phyloP scores from a whole-genome alignment of 805 yeast species.

The Lachancea dasiensis region DNA sequence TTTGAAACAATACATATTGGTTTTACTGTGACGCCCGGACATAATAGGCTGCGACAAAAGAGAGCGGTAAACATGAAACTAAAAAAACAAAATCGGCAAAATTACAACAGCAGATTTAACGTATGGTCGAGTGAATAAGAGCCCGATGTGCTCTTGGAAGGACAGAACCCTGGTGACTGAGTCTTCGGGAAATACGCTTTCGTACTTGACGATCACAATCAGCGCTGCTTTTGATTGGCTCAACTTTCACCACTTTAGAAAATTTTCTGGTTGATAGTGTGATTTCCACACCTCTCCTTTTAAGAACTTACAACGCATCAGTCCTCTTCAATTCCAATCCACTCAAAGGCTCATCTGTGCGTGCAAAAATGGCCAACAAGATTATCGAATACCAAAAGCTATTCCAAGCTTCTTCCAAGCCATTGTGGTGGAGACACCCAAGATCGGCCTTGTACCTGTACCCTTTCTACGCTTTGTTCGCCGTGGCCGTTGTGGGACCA shows the following conservation, averaged over 20 bases:
- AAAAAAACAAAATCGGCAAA: no score
- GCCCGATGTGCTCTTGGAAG: no score
- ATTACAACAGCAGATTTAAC: no score
- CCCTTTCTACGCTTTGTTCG: constrained; percentile 73
- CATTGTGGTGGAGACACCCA: constrained; percentile 57
- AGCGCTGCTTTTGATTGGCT: constrained; percentile 4
- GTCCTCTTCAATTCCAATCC: neutral
- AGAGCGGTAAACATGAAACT: no score
- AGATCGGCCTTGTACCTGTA: constrained; percentile 64
- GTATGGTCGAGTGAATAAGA: no score
- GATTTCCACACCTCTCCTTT: neutral
- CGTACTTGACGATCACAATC: neutral
- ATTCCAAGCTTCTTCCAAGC: constrained; percentile 52
- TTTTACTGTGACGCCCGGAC: no score
- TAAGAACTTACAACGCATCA: neutral
- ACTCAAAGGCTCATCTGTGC: neutral
- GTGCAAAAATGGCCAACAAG: constrained; percentile 29
- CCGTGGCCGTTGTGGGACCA: constrained; percentile 60
- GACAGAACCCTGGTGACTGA: no score
- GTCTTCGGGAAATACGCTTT: no score
- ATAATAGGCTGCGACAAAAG: no score
- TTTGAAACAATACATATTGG: no score
- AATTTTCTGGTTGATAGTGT: neutral
- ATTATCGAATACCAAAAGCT: constrained; percentile 54
- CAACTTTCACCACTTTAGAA: neutral